phyloP scores from a whole-genome alignment of 768 basidiomycete species.

The Auricularia cornea region DNA sequence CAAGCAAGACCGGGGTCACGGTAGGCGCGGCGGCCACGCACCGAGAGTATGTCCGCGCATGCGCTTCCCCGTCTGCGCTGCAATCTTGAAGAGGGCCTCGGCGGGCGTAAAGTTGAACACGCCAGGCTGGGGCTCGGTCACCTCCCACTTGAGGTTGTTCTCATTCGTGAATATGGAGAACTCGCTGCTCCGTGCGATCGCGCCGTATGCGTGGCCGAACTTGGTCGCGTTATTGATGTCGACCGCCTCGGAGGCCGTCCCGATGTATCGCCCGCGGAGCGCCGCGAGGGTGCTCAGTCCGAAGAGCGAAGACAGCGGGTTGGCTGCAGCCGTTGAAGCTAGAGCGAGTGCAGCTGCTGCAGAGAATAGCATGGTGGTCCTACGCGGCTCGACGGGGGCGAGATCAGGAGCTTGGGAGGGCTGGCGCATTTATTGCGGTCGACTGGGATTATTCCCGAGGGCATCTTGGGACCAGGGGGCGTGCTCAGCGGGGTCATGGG shows the following conservation, averaged over 20 bases:
- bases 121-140: neutral
- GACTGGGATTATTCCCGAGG: too few species aligned
- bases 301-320: neutral
- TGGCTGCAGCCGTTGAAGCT: neutral
- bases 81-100: slow-evolving; percentile 1
- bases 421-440: too few species aligned
- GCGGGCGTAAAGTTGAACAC: slow-evolving; percentile 3
- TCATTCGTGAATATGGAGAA: neutral
- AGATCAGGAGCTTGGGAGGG: too few species aligned
- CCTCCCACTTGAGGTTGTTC: slow-evolving; percentile 7
- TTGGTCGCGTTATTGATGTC: neutral
- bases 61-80: slow-evolving; percentile 1
- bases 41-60: neutral
- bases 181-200: neutral
- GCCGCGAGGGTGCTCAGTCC: neutral
- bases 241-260: neutral
- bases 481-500: too few species aligned
- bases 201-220: neutral
- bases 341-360: neutral
- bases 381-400: neutral
- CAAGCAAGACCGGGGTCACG: neutral
- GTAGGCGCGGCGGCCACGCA: neutral
- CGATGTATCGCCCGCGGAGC: neutral
- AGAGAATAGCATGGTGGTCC: neutral
- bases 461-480: neutral